Evolutionary conservation across 2,329 filamentous ascomycete species (phyloP).

Genomic region (Talaromyces pinophilus): DNA sequence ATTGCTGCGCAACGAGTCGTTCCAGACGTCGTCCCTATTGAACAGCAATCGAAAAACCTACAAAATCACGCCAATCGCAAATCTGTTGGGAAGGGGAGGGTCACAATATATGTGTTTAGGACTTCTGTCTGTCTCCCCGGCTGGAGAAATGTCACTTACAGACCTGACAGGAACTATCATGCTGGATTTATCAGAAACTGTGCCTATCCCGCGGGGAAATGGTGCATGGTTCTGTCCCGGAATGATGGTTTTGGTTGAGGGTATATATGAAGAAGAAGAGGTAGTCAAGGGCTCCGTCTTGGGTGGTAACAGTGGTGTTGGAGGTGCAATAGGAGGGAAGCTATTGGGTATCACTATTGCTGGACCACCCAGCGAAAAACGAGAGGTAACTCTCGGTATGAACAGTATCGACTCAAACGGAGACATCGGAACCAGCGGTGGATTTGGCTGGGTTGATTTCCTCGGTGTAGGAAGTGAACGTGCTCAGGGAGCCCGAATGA

Average conservation of each 20-base stretch:
- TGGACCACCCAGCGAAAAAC: conserved; percentile 85
- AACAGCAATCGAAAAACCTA: conserved; percentile 63
- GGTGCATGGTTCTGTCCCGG: conserved; percentile 92
- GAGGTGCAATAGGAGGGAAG: conserved; percentile 85
- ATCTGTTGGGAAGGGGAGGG: conserved; percentile 74
- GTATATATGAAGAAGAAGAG: conserved; percentile 94
- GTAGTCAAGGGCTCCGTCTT: conserved; percentile 65
- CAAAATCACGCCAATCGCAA: conserved; percentile 83
- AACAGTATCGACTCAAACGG: conserved; percentile 48
- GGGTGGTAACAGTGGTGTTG: conserved; percentile 77
- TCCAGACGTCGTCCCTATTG: conserved; percentile 79
- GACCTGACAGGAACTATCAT: conserved; percentile 87
- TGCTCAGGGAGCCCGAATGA: conserved; percentile 79
- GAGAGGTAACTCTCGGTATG: conserved; percentile 75
- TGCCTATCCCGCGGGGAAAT: conserved; percentile 72
- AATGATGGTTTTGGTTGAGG: conserved; percentile 93
- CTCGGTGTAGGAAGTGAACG: conserved; percentile 87
- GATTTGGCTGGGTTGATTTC: conserved; percentile 97
- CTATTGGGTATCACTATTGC: conserved; percentile 90
- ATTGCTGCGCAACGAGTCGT: conserved; percentile 87
- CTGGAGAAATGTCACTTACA: conserved; percentile 77
- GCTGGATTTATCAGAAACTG: conserved; percentile 78
- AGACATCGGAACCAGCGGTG: conserved; percentile 62
- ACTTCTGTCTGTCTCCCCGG: conserved; percentile 76
- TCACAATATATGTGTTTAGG: conserved; percentile 84